These are phyloP conservation scores for Rhododendron ferrugineum DNA, from an alignment of 148 eudicot species.

Conservation along the genomic window DNA sequence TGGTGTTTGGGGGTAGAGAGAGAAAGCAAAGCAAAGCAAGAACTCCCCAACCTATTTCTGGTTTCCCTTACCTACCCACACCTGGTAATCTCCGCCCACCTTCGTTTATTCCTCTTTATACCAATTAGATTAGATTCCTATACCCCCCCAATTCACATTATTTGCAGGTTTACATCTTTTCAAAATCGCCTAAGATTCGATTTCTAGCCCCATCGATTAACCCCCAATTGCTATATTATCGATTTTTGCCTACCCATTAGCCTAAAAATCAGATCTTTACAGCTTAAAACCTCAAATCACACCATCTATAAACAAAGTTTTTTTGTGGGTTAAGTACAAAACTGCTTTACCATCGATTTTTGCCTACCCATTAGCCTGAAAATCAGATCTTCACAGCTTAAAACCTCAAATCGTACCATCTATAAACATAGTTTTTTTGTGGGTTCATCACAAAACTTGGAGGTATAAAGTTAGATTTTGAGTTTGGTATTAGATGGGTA, in stretches of 20 bases:
- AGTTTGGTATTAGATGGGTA: constrained; percentile 24
- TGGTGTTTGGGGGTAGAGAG: not conserved
- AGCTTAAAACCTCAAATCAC: not conserved
- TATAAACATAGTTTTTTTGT: not conserved
- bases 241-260: not conserved
- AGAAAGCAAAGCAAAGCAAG: constrained; percentile 1
- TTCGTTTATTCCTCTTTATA: not conserved
- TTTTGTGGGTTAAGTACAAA: not conserved
- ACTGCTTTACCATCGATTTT: not conserved
- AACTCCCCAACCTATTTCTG: not conserved
- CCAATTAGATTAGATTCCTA: not conserved
- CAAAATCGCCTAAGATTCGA: not conserved
- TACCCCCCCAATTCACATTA: not conserved
- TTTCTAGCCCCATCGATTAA: not conserved
- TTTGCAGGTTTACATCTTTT: not conserved
- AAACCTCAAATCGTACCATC: not conserved
- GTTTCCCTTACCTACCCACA: not conserved
- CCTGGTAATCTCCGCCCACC: constrained; percentile 12
- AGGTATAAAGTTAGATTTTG: not conserved
- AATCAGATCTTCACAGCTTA: not conserved
- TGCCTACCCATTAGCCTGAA: constrained; percentile 5
- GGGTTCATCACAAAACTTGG: not conserved
- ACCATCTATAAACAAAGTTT: not conserved
- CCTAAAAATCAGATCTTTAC: not conserved
- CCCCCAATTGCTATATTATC: constrained; percentile 6